Conservation (phyloP, 2,329 filamentous ascomycete genomes). For the Pseudogymnoascus sp. region DNA sequence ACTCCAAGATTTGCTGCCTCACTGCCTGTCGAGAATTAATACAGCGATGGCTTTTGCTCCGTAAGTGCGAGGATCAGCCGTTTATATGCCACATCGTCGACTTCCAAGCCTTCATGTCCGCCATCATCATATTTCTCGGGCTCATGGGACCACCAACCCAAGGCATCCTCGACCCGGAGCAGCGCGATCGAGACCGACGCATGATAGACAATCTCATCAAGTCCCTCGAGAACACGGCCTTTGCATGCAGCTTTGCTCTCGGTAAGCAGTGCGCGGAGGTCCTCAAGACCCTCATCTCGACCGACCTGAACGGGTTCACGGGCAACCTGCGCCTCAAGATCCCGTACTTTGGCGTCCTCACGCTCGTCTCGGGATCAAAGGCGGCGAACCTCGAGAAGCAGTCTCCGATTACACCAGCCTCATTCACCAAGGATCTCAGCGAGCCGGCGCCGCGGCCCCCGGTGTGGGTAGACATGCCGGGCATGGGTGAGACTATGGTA, state of each 20-base stretch:
- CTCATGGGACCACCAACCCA: slow-evolving; percentile 17
- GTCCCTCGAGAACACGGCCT: slow-evolving; percentile 19
- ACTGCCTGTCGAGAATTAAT: slow-evolving; percentile 25
- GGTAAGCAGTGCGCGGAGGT: slow-evolving; percentile 24
- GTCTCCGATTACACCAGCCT: background rate
- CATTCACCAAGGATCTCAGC: background rate
- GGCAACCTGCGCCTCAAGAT: slow-evolving; percentile 26
- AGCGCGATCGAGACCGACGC: slow-evolving; percentile 18
- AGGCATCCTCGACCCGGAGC: slow-evolving; percentile 13
- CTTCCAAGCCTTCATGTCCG: slow-evolving; percentile 24
- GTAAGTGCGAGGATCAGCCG: slow-evolving; percentile 14
- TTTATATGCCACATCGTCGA: slow-evolving; percentile 27
- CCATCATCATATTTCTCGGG: slow-evolving; percentile 24
- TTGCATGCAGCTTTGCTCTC: background rate
- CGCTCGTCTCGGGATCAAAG: slow-evolving; percentile 18
- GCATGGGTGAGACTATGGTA: background rate
- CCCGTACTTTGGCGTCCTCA: slow-evolving; percentile 27
- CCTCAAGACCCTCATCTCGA: slow-evolving; percentile 23
- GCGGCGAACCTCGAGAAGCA: background rate
- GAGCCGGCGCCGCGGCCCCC: background rate
- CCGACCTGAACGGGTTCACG: background rate
- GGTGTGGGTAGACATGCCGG: background rate
- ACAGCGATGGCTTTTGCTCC: slow-evolving; percentile 21
- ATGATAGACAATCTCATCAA: slow-evolving; percentile 20
- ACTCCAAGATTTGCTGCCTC: slow-evolving; percentile 26